These are phyloP conservation scores for Dictyophora rubrovolvata DNA, from an alignment of 768 basidiomycete species.

Conservation along the genomic window DNA sequence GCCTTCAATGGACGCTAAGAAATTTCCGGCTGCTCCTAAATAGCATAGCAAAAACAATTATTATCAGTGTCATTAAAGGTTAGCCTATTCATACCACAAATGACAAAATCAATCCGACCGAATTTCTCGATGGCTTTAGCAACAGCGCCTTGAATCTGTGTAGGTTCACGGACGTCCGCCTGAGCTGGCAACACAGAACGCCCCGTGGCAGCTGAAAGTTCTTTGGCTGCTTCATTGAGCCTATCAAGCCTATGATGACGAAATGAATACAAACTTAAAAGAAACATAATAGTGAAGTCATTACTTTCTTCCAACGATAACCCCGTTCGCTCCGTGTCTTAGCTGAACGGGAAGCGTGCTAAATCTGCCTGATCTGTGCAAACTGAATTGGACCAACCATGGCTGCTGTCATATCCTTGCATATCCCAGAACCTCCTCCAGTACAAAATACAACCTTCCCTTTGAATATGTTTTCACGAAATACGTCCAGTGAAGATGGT, in stretches of 20 bases:
- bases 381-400: constrained; percentile 40
- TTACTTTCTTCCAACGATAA: constrained; percentile 83
- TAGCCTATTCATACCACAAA: constrained; percentile 54
- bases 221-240: constrained; percentile 55
- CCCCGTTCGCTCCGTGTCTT: constrained; percentile 71
- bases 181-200: constrained; percentile 57
- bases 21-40: constrained; percentile 91
- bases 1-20: constrained; percentile 74
- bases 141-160: constrained; percentile 66
- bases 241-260: constrained; percentile 49
- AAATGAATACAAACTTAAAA: constrained; percentile 1
- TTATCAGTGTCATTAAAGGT: background rate
- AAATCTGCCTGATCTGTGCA: background rate
- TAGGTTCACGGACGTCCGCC: constrained; percentile 77
- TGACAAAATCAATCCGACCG: constrained; percentile 89
- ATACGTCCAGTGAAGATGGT: constrained; percentile 43
- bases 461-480: constrained; percentile 74
- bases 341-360: constrained; percentile 35
- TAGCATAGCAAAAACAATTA: background rate
- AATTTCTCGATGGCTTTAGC: constrained; percentile 61
- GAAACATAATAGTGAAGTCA: constrained; percentile 17
- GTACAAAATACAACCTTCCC: constrained; percentile 89
- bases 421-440: constrained; percentile 89
- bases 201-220: constrained; percentile 63
- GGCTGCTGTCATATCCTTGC: constrained; percentile 76